Percentiles rank a stretch among this genome's conserved stretches.
These are phyloP conservation scores for Apophysomyces elegans DNA, from an alignment of 371 early-diverging fungal species.

Conservation along the genomic window DNA sequence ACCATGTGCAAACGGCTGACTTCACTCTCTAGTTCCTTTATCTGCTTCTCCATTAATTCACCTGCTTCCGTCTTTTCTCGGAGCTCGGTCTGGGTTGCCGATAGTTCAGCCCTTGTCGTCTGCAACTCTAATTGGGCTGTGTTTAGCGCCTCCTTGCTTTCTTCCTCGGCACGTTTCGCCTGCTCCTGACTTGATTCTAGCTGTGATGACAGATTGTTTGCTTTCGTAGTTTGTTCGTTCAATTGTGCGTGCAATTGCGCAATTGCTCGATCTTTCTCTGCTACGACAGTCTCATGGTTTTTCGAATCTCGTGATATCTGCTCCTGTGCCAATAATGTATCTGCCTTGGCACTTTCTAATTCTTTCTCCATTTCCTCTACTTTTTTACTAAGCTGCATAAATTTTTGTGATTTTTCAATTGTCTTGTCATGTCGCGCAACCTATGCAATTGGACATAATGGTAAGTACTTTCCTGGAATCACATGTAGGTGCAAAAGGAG, in stretches of 20 bases:
- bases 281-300: conserved; percentile 10
- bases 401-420: conserved; percentile 31
- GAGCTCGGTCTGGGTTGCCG: conserved; percentile 14
- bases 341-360: conserved; percentile 13
- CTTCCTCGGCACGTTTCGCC: conserved; percentile 5
- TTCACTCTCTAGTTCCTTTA: conserved; percentile 7
- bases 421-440: conserved; percentile 30
- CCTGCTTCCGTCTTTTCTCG: conserved; percentile 7
- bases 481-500: conserved; percentile 1
- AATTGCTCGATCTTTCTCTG: conserved; percentile 28
- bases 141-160: conserved; percentile 11
- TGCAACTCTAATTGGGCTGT: conserved; percentile 15
- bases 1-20: conserved; percentile 4
- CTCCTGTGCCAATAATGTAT: conserved; percentile 12
- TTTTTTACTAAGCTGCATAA: conserved; percentile 32
- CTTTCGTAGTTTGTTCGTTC: conserved; percentile 13
- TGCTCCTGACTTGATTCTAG: conserved; percentile 11
- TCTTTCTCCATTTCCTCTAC: conserved; percentile 33
- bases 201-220: conserved; percentile 7
- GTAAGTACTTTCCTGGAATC: neutral
- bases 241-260: conserved; percentile 12
- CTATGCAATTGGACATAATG: conserved; percentile 16
- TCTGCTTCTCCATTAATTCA: conserved; percentile 7
- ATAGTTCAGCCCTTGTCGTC: conserved; percentile 3
- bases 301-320: conserved; percentile 8